Evolutionary conservation across 2,329 filamentous ascomycete genomes (phyloP).

Genomic region (Hysterium pulicare): DNA sequence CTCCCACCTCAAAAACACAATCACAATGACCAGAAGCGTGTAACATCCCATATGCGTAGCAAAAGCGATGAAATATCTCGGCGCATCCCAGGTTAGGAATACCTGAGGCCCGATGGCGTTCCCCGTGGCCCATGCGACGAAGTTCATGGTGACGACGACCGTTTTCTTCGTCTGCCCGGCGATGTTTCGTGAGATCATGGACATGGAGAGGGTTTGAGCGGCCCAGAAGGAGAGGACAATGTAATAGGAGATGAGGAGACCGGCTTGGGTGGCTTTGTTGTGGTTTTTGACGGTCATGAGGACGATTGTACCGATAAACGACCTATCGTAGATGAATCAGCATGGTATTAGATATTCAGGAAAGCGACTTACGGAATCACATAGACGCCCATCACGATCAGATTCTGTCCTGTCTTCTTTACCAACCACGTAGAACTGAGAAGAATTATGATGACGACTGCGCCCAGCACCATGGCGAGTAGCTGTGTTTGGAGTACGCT

Average conservation of each 20-base stretch:
- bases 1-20: slow-evolving; percentile 58
- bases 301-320: slow-evolving; percentile 68
- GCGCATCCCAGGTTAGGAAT: slow-evolving; percentile 50
- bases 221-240: slow-evolving; percentile 77
- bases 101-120: slow-evolving; percentile 59
- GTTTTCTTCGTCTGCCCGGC: slow-evolving; percentile 73
- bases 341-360: neutral
- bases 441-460: slow-evolving; percentile 69
- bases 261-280: slow-evolving; percentile 57
- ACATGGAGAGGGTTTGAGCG: slow-evolving; percentile 64
- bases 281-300: slow-evolving; percentile 65
- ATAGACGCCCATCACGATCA: slow-evolving; percentile 63
- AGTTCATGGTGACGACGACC: slow-evolving; percentile 65
- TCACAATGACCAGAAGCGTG: slow-evolving; percentile 54
- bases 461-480: slow-evolving; percentile 70
- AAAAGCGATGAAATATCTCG: slow-evolving; percentile 67
- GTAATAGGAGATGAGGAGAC: slow-evolving; percentile 71
- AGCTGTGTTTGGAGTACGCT: slow-evolving; percentile 65
- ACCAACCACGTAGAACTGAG: slow-evolving; percentile 65
- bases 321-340: too few species aligned
- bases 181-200: slow-evolving; percentile 66
- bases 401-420: slow-evolving; percentile 66
- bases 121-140: slow-evolving; percentile 65
- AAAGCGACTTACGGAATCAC: slow-evolving; percentile 57
- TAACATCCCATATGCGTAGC: slow-evolving; percentile 69